Base-by-base conservation (phyloP, 1,139 yeast genomes). In the Debaryomyces psychrophilus region DNA sequence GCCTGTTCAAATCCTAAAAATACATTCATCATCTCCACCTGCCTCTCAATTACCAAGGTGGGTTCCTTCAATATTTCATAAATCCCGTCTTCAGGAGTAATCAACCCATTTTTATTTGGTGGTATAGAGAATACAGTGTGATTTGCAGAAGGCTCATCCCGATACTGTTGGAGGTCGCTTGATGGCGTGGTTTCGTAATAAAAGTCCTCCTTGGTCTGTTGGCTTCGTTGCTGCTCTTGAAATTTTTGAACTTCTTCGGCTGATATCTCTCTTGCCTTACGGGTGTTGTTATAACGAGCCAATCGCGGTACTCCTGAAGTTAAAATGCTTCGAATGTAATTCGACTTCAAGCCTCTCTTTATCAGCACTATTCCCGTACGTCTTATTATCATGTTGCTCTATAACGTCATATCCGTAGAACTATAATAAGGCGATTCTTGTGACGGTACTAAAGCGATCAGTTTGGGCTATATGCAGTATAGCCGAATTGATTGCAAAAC, bases 1-100 rank as follows among this genome's bases (percentile, higher is more conserved):
- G 95, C 90, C 67, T 92, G 98, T 63, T 93, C 98, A 58, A 88
- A 88, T 1, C 97, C 97, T 31, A 92, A 62, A 45, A 90, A 78
- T 12, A 93, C 73, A 60, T 90, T 92, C 90, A 90, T 85, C 69
- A 86, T 77, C 65, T 93, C 98, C 31, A 93, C 72, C 60, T 89
- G 87, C 48, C 99, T 77, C 61, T 92, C 97, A 44, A 93, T 81
- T 1, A 92, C 90, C 29, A 93, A 65, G 3, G 93, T 87, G 0
- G 97, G 97, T 58, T 88, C 90, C 38, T 77, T 74, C 36, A 90
- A 65, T 11, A 88, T 68, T 31, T 73, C 72, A 36, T 76, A 75
- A 26, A 85, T 72, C 0, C 85, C 82, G 58, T 85, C 89, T 15
- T 75, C 65, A 1, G 71, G 73, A 5, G 80, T 76, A 18, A 83